phyloP scores from a whole-genome alignment of 1,284 basidiomycete genomes.

The Xerocomus minutiporus region DNA sequence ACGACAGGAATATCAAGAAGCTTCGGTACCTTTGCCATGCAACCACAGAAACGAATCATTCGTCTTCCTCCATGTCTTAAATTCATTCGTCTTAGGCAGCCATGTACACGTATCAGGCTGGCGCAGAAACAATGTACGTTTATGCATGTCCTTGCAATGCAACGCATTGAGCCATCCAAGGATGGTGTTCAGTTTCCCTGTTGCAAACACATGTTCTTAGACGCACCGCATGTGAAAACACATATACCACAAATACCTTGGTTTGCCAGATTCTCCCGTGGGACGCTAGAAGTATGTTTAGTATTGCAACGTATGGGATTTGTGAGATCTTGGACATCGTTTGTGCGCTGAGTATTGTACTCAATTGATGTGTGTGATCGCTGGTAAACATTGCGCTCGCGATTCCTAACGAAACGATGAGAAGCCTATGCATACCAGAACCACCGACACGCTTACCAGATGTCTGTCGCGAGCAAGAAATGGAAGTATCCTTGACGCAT shows the following conservation, averaged over 20 bases:
- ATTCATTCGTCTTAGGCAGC: constrained; percentile 4
- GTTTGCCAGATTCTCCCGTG: not conserved
- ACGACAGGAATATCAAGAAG: not conserved
- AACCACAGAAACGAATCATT: constrained; percentile 16
- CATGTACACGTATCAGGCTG: constrained; percentile 16
- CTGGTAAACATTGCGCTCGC: not conserved
- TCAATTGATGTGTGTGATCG: not conserved
- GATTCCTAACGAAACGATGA: not conserved
- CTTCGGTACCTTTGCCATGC: constrained; percentile 9
- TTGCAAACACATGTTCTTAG: not conserved
- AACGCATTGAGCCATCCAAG: constrained; percentile 3
- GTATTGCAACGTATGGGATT: not conserved
- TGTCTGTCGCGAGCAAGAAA: constrained; percentile 6
- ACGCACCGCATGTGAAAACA: not conserved
- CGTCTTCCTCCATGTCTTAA: constrained; percentile 8
- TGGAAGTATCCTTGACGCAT: constrained; percentile 2
- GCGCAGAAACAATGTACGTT: not conserved
- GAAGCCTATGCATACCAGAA: not conserved
- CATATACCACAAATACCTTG: not conserved
- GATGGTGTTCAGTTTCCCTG: not conserved
- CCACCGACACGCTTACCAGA: constrained; percentile 2
- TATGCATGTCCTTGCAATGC: constrained; percentile 4
- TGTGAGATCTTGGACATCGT: not conserved
- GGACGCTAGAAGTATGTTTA: not conserved
- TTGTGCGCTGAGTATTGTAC: not conserved